Evolutionary conservation across 768 basidiomycete genomes (phyloP).

Genomic region (Psilocybe cubensis): DNA sequence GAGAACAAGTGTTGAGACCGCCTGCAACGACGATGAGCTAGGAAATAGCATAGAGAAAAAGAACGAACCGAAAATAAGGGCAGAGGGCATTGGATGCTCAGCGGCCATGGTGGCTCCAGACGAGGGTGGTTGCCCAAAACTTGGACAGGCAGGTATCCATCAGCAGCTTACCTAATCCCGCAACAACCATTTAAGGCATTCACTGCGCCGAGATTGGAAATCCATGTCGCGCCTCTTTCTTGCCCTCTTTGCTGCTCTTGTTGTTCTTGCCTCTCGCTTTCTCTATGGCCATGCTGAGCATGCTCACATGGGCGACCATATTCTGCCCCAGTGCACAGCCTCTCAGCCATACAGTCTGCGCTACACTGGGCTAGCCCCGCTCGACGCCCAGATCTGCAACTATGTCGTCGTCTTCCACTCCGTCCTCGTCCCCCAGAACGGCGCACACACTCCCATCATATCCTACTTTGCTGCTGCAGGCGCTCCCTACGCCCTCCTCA

Average conservation of each 20-base stretch:
- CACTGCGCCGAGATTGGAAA: slow-evolving; percentile 14
- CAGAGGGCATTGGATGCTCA: slow-evolving; percentile 53
- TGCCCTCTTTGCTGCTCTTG: background rate
- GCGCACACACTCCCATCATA: slow-evolving; percentile 27
- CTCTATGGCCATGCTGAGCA: background rate
- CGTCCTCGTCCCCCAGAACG: slow-evolving; percentile 23
- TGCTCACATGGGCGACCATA: background rate
- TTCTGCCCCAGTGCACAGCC: background rate
- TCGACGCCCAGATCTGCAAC: slow-evolving; percentile 41
- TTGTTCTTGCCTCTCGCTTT: background rate
- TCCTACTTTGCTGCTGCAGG: slow-evolving; percentile 35
- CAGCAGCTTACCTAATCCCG: slow-evolving; percentile 18
- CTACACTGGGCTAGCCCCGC: background rate
- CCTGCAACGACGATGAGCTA: slow-evolving; percentile 45
- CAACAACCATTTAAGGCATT: slow-evolving; percentile 14
- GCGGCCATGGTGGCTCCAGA: slow-evolving; percentile 33
- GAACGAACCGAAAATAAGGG: slow-evolving; percentile 74
- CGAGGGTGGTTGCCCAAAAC: slow-evolving; percentile 4
- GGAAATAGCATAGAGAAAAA: background rate
- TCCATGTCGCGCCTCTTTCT: background rate
- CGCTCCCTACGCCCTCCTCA: slow-evolving; percentile 34
- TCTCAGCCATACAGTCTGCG: background rate
- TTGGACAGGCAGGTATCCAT: slow-evolving; percentile 12
- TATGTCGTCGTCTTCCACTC: slow-evolving; percentile 48
- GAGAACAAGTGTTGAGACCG: slow-evolving; percentile 80